These are phyloP conservation scores for Eustoma russellianum DNA, from an alignment of 257 asterid species.

Conservation along the genomic window DNA sequence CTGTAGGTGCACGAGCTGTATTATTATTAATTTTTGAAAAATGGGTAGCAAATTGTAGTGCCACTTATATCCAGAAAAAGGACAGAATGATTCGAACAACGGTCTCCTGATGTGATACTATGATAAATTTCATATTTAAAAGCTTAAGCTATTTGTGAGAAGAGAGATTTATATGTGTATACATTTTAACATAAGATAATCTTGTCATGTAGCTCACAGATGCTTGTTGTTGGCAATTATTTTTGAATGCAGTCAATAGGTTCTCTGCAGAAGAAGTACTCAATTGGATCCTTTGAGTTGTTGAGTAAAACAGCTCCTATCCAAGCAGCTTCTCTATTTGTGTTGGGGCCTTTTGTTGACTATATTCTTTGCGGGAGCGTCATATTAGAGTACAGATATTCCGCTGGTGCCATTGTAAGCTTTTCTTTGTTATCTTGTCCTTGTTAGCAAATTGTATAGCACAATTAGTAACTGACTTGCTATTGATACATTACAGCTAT, in stretches of 20 bases:
- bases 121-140: too few species aligned
- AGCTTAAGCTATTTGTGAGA: too few species aligned
- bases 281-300: conserved; percentile 85
- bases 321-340: conserved; percentile 89
- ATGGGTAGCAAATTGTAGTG: too few species aligned
- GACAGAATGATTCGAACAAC: too few species aligned
- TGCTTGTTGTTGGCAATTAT: not conserved
- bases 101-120: too few species aligned
- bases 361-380: conserved; percentile 58
- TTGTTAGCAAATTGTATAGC: not conserved
- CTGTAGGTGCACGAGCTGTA: too few species aligned
- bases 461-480: conserved; percentile 11
- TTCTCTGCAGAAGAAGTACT: conserved; percentile 91
- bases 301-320: conserved; percentile 96
- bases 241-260: conserved; percentile 80
- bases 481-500: conserved; percentile 50
- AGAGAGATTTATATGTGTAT: too few species aligned
- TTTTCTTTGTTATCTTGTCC: conserved; percentile 1
- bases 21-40: too few species aligned
- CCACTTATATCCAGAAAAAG: too few species aligned
- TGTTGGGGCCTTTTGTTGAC: conserved; percentile 81
- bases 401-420: conserved; percentile 66
- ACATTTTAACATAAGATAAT: too few species aligned
- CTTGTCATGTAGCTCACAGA: not conserved
- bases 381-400: conserved; percentile 48